Percentiles rank a stretch among this genome's conserved stretches.
These are phyloP conservation scores for Plenodomus tracheiphilus DNA, from an alignment of 2,329 filamentous ascomycete species.

Conservation along the genomic window DNA sequence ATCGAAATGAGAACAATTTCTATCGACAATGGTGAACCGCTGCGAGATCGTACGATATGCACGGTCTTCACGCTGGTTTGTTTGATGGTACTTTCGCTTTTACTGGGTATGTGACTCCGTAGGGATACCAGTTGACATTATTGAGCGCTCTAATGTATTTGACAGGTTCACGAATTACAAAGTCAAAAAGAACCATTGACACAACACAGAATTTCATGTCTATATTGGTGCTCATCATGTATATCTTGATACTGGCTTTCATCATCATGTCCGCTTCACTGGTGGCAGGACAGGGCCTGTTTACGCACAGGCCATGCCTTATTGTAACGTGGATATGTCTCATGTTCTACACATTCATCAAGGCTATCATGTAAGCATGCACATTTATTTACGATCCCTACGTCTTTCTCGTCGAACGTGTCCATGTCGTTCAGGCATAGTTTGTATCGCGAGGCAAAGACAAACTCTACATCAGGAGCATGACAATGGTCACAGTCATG, in stretches of 20 bases:
- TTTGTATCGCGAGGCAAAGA: conserved; percentile 36
- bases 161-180: conserved; percentile 3
- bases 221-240: conserved; percentile 18
- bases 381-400: conserved; percentile 23
- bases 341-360: conserved; percentile 41
- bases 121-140: neutral
- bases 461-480: conserved; percentile 36
- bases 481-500: conserved; percentile 23
- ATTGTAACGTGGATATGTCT: conserved; percentile 44
- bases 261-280: conserved; percentile 25
- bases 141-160: neutral
- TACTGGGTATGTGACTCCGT: conserved; percentile 1
- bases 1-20: neutral
- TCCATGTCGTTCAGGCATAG: conserved; percentile 41
- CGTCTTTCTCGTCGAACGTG: conserved; percentile 45
- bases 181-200: neutral
- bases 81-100: conserved; percentile 5
- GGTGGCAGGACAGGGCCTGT: conserved; percentile 33
- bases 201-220: conserved; percentile 19
- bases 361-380: conserved; percentile 26
- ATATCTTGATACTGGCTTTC: conserved; percentile 21
- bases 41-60: conserved; percentile 1
- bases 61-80: conserved; percentile 2
- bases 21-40: conserved; percentile 1
- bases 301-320: conserved; percentile 27